Percentiles rank a stretch among this genome's conserved stretches.
Conservation (phyloP, 768 basidiomycete genomes). For the Cantharellus cinnabarinus region DNA sequence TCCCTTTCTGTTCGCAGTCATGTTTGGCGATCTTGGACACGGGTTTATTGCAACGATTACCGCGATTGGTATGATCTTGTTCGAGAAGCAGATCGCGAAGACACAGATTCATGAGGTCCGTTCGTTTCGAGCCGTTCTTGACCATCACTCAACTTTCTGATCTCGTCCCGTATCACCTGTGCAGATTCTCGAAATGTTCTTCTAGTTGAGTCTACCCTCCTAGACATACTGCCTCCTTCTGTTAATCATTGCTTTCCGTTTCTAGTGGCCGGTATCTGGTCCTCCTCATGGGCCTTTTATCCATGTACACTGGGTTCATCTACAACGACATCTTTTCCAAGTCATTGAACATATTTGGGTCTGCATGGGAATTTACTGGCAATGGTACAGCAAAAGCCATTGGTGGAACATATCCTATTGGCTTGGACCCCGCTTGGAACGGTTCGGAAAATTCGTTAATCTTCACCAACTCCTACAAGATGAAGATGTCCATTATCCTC, state of each 20-base stretch:
- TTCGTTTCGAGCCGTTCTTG: neutral
- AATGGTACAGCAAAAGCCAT: constrained; percentile 27
- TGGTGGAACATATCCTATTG: constrained; percentile 73
- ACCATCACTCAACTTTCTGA: neutral
- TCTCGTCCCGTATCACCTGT: neutral
- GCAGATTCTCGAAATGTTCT: constrained; percentile 73
- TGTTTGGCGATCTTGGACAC: constrained; percentile 99
- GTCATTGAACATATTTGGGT: constrained; percentile 66
- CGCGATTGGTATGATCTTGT: constrained; percentile 66
- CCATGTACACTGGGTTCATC: constrained; percentile 88
- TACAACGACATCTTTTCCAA: constrained; percentile 99
- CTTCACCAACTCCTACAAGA: constrained; percentile 98
- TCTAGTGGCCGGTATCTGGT: constrained; percentile 92
- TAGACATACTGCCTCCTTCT: constrained; percentile 2
- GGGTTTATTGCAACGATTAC: constrained; percentile 61
- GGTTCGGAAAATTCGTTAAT: constrained; percentile 77
- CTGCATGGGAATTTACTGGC: constrained; percentile 64
- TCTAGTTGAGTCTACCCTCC: constrained; percentile 41
- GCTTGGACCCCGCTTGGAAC: constrained; percentile 90
- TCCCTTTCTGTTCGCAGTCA: constrained; percentile 97
- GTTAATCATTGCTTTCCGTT: constrained; percentile 9
- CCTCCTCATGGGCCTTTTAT: constrained; percentile 92
- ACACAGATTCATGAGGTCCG: constrained; percentile 53
- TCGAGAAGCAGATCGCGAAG: constrained; percentile 64
- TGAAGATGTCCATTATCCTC: constrained; percentile 96